phyloP scores from a whole-genome alignment of 2,329 filamentous ascomycete species.

The Paraconiothyrium sp. region DNA sequence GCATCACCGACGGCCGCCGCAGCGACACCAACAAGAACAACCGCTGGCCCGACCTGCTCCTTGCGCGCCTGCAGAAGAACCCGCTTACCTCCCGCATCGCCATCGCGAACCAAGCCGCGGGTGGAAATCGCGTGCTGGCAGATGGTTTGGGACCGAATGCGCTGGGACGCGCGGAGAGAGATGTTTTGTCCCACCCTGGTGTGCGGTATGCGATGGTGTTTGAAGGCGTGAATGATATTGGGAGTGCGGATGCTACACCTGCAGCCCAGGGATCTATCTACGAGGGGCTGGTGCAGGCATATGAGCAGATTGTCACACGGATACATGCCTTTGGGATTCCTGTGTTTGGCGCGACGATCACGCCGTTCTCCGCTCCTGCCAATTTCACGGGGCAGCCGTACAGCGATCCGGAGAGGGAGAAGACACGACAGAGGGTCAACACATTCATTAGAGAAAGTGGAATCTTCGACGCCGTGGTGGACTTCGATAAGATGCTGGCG shows the following conservation, averaged over 20 bases:
- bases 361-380: conserved; percentile 64
- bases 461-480: conserved; percentile 68
- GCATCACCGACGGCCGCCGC: conserved; percentile 70
- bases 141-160: conserved; percentile 70
- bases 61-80: conserved; percentile 56
- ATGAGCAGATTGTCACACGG: conserved; percentile 65
- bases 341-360: conserved; percentile 72
- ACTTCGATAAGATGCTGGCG: conserved; percentile 68
- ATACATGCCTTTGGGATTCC: conserved; percentile 64
- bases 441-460: conserved; percentile 66
- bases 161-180: conserved; percentile 66
- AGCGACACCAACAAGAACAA: conserved; percentile 68
- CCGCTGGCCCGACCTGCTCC: conserved; percentile 43
- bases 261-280: conserved; percentile 59
- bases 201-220: conserved; percentile 70
- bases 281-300: conserved; percentile 65
- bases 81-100: conserved; percentile 58
- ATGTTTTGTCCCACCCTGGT: conserved; percentile 65
- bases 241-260: conserved; percentile 57
- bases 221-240: conserved; percentile 72
- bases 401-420: conserved; percentile 63
- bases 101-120: conserved; percentile 71
- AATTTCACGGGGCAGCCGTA: conserved; percentile 61
- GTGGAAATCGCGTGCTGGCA: conserved; percentile 69
- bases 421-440: conserved; percentile 67